Evolutionary conservation across 2,329 filamentous ascomycete genomes (phyloP).

Genomic region (Fonsecaea multimorphosa): DNA sequence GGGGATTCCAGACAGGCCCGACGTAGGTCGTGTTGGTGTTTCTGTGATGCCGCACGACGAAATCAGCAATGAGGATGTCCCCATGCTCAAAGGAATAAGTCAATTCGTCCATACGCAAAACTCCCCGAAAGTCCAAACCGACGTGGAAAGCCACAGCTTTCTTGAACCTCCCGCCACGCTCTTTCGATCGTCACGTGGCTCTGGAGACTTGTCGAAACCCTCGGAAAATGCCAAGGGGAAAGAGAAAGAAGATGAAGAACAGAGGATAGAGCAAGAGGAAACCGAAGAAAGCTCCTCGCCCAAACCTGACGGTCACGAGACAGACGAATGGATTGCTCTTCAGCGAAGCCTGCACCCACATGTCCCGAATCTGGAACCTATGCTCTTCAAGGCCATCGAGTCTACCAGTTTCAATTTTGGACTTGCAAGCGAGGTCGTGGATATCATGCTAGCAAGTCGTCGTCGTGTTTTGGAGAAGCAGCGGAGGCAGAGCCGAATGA

Average conservation of each 20-base stretch:
- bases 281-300: background rate
- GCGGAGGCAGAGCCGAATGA: conserved; percentile 43
- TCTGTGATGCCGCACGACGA: conserved; percentile 8
- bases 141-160: background rate
- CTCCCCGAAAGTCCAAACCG: background rate
- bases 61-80: background rate
- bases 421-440: conserved; percentile 23
- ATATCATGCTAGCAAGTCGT: conserved; percentile 18
- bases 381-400: conserved; percentile 28
- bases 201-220: background rate
- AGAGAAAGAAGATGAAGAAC: background rate
- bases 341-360: conserved; percentile 16
- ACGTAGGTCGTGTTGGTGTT: conserved; percentile 23
- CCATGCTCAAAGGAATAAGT: background rate
- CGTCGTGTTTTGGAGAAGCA: conserved; percentile 28
- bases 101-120: background rate
- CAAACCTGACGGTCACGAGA: conserved; percentile 3
- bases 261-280: background rate
- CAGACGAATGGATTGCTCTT: conserved; percentile 22
- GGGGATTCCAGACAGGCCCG: conserved; percentile 41
- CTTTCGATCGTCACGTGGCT: background rate
- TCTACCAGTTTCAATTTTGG: conserved; percentile 30
- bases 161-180: background rate
- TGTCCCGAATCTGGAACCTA: conserved; percentile 9
- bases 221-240: conserved; percentile 1